These are phyloP conservation scores for Parsonsia alboflavescens DNA, from an alignment of 257 asterid genomes.

Conservation along the genomic window DNA sequence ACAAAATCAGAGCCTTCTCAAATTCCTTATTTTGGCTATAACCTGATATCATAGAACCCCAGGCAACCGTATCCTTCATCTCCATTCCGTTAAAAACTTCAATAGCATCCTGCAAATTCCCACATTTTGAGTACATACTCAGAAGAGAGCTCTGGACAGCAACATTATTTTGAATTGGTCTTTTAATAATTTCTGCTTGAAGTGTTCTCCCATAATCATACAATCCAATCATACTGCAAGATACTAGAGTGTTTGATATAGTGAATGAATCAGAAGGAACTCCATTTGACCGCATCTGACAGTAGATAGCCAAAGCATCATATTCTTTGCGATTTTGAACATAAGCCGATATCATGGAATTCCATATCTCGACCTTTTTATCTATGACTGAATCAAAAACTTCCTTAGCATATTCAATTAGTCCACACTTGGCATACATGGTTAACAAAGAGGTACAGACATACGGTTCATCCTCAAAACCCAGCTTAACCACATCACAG, in stretches of 20 bases:
- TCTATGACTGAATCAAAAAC: slow-evolving; percentile 33
- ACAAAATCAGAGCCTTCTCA: slow-evolving; percentile 45
- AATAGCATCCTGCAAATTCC: slow-evolving; percentile 37
- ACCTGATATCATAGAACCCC: slow-evolving; percentile 82
- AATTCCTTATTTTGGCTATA: slow-evolving; percentile 44
- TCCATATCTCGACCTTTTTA: slow-evolving; percentile 65
- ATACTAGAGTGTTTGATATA: slow-evolving; percentile 46
- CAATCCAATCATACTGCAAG: slow-evolving; percentile 45
- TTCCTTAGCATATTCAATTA: slow-evolving; percentile 42
- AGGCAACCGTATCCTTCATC: slow-evolving; percentile 66
- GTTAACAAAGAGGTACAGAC: slow-evolving; percentile 70
- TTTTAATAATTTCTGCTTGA: slow-evolving; percentile 64
- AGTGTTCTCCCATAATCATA: slow-evolving; percentile 40
- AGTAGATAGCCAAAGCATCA: slow-evolving; percentile 51
- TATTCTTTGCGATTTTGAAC: slow-evolving; percentile 33
- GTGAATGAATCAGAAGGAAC: slow-evolving; percentile 72
- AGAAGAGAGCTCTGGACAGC: slow-evolving; percentile 62
- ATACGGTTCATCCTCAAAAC: slow-evolving; percentile 55
- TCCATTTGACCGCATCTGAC: slow-evolving; percentile 36
- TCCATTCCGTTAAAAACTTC: slow-evolving; percentile 51
- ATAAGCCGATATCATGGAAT: slow-evolving; percentile 83
- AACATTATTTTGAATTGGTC: slow-evolving; percentile 46
- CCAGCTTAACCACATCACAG: slow-evolving; percentile 59
- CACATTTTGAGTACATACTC: slow-evolving; percentile 79
- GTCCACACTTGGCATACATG: slow-evolving; percentile 58